Base-by-base conservation (phyloP, 208 protist genomes). In the Crithidia expoeki region DNA sequence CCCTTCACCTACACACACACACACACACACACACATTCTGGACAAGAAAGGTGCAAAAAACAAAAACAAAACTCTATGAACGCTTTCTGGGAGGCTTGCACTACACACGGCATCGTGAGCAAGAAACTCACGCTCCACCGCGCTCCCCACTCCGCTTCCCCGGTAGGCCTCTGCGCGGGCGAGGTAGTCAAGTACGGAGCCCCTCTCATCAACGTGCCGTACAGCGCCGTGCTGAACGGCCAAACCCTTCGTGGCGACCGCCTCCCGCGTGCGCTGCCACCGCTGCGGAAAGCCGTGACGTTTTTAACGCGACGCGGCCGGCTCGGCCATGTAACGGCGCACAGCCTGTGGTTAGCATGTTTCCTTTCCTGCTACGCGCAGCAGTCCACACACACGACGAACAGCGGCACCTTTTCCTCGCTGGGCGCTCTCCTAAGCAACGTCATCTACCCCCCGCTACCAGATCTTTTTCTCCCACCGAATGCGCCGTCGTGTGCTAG, bases 31-130 rank as follows among this genome's bases (percentile, higher is more conserved):
- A n/a, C n/a, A n/a, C n/a, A n/a, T n/a, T n/a, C n/a, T n/a, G n/a
- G n/a, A n/a, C n/a, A n/a, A n/a, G n/a, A n/a, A n/a, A n/a, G n/a
- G n/a, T n/a, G 12, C 2, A 47, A 17, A n/a, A 9, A 47, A 17
- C 9, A n/a, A 47, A 17, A 9, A 9, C 14, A 5, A 21, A 9
- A 5, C n/a, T 17, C 62, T 27, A 57, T 87, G n/a, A 64, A 84
- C 7, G 68, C 61, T 19, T 94, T 93, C 58, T 93, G 89, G 86
- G 34, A 59, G 19, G 92, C 73, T 36, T 96, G 92, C 66, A 72
- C 68, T 0, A 53, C 75, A 10, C 72, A 52, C 33, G 91, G 88
- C 30, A 64, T 93, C 6, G 72, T 80, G 27, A 92, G 87, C 71
- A 91, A 91, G 60, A 73, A 61, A 28, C 71, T 96, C 6, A 32